Evolutionary conservation across 257 asterid genomes (phyloP), one percentile per base, ranked within the genome.

Genomic region (Ocimum tenuiflorum): DNA sequence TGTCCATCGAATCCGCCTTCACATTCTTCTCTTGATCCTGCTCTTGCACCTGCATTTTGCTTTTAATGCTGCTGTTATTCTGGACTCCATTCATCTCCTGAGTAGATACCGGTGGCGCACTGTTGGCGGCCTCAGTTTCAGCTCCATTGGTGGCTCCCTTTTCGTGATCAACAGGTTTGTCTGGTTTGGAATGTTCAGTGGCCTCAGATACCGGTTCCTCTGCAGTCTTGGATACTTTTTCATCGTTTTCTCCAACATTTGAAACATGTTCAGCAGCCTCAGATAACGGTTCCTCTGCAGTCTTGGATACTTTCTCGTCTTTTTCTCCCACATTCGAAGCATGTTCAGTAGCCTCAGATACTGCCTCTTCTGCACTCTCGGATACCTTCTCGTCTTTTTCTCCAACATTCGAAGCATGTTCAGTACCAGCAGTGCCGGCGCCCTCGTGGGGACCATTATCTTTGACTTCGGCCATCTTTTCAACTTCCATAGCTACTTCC

Each of bases 1-100:
- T 76, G 66, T 74, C 88, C 66, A 78, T 49, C 8, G 73, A 68
- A 39, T 72, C 73, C 19, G 49, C 84, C 20, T 78, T 71, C 73
- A 64, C 20, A 52, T 67, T 68, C 27, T 68, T 81, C 8, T 71
- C 85, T 60, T 62, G 74, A 68, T 77, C 49, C 49, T 69, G 78
- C 29, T 39, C 78, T 42, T 55, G 68, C 69, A 31, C 63, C 46
- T 56, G 63, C 29, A 45, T 77, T 46, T 27, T 48, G 10, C 33
- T 20, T 53, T 77, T 65, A 4, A 45, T 53, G 12, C 60, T 53
- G 12, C 60, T 62, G 8, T 19, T 36, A 8, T 54, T 85, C 54
- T 71, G 73, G 39, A 42, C 41, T 15, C 49, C 84, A 3, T 59
- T 68, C 11, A 51, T 61, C 53, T 68, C 72, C 15, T 67, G 78